These are phyloP conservation scores for Phytopythium aichiense DNA, from an alignment of 352 stramenopile species.

Conservation along the genomic window DNA sequence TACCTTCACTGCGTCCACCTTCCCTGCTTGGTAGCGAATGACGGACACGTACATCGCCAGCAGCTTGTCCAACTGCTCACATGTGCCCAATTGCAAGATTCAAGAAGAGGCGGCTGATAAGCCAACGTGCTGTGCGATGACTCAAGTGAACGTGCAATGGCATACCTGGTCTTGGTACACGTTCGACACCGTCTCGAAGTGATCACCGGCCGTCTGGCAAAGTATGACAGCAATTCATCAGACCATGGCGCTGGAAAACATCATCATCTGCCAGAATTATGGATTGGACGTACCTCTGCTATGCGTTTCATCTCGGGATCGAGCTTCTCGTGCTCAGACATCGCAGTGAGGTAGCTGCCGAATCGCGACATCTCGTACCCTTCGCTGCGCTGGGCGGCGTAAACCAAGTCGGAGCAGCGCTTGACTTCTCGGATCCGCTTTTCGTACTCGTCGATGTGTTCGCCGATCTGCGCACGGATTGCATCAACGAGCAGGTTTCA, in stretches of 20 bases:
- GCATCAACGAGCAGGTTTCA: constrained; percentile 1
- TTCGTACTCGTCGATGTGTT: constrained; percentile 84
- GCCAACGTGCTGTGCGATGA: neutral
- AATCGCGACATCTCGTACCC: constrained; percentile 87
- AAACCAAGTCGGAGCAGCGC: constrained; percentile 79
- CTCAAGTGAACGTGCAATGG: neutral
- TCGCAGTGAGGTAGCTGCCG: constrained; percentile 73
- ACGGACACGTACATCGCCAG: constrained; percentile 86
- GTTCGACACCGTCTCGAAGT: constrained; percentile 85
- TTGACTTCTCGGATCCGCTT: constrained; percentile 81
- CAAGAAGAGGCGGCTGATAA: neutral
- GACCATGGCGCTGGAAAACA: neutral
- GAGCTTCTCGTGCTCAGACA: constrained; percentile 73
- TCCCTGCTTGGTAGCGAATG: constrained; percentile 79
- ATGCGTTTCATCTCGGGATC: constrained; percentile 74
- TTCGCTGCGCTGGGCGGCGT: constrained; percentile 70
- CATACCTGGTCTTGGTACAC: constrained; percentile 82
- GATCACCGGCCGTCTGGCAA: constrained; percentile 55
- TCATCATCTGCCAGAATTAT: neutral
- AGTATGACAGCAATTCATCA: neutral
- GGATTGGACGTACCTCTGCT: constrained; percentile 33
- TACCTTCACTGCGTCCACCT: constrained; percentile 86
- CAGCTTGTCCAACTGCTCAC: constrained; percentile 68
- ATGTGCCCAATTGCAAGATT: neutral
- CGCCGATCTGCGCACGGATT: constrained; percentile 51